phyloP scores from a whole-genome alignment of 441 rosid species.

The Pelargonium myrrhifolium region DNA sequence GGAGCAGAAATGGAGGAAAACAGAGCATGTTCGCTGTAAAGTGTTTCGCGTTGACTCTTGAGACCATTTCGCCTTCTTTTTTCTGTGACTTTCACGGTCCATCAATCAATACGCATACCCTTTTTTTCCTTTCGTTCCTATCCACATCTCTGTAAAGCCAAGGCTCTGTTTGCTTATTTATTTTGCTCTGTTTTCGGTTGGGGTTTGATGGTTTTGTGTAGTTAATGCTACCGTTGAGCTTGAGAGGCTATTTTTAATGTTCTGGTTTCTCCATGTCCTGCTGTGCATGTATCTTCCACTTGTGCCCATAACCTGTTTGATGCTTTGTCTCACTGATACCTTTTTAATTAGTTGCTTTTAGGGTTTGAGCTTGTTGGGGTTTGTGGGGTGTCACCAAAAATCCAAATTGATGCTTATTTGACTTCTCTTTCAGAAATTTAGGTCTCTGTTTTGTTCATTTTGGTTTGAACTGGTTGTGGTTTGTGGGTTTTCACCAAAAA shows the following conservation, averaged over 20 bases:
- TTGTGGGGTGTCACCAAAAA: neutral
- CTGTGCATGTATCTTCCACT: neutral
- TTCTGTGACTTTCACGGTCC: conserved; percentile 23
- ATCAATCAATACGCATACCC: conserved; percentile 6
- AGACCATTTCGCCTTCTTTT: neutral
- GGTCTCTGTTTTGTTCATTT: too few species aligned
- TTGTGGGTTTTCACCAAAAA: too few species aligned
- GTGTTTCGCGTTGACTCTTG: conserved; percentile 20
- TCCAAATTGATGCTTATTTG: neutral
- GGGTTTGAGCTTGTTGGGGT: neutral
- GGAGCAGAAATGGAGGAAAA: neutral
- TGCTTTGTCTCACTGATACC: neutral
- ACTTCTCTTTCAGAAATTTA: neutral
- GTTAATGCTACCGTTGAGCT: neutral
- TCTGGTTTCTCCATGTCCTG: neutral
- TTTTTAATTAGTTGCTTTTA: neutral
- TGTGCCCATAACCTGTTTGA: conserved; percentile 1
- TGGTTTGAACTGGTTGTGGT: too few species aligned
- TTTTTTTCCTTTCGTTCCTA: conserved; percentile 22
- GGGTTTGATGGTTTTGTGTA: neutral
- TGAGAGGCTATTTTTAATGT: neutral
- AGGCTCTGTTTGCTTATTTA: conserved; percentile 1
- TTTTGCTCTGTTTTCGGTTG: neutral
- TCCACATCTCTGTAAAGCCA: neutral
- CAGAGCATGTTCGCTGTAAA: conserved; percentile 13